These are phyloP conservation scores for Linanthus parryae DNA, from an alignment of 148 eudicot genomes.

Conservation along the genomic window DNA sequence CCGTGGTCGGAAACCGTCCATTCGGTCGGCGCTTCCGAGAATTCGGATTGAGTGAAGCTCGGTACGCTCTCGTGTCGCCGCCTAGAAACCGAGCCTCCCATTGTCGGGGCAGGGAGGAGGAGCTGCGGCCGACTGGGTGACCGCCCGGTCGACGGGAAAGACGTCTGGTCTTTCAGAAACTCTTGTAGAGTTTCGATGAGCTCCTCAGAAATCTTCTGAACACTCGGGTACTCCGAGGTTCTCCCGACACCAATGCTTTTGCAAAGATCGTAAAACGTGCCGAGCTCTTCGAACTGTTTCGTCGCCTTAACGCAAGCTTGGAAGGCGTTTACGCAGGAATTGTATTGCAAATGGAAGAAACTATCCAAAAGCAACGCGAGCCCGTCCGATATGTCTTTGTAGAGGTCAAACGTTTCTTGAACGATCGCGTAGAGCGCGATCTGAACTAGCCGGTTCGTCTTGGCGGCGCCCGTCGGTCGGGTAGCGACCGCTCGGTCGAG, in stretches of 20 bases:
- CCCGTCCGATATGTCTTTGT: slow-evolving; percentile 22
- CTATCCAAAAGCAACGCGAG: slow-evolving; percentile 58
- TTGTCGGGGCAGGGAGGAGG: slow-evolving; percentile 19
- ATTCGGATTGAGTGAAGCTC: too few species aligned
- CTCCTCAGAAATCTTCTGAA: slow-evolving; percentile 53
- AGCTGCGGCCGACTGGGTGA: slow-evolving; percentile 14
- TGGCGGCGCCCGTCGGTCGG: slow-evolving; percentile 68
- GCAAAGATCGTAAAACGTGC: slow-evolving; percentile 45
- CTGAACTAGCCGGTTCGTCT: slow-evolving; percentile 46
- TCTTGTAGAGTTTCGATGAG: slow-evolving; percentile 57
- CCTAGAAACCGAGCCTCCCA: neutral
- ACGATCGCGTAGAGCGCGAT: slow-evolving; percentile 57
- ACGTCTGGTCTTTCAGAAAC: slow-evolving; percentile 66
- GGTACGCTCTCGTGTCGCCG: slow-evolving; percentile 5
- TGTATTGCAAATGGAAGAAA: slow-evolving; percentile 67
- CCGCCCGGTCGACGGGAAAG: slow-evolving; percentile 37
- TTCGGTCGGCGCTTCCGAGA: too few species aligned
- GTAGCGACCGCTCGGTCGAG: slow-evolving; percentile 79
- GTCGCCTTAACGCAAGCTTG: slow-evolving; percentile 68
- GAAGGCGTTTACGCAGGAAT: slow-evolving; percentile 45
- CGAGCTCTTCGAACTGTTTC: slow-evolving; percentile 64
- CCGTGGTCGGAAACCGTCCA: slow-evolving; percentile 29
- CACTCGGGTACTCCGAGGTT: slow-evolving; percentile 62
- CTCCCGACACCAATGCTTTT: slow-evolving; percentile 57
- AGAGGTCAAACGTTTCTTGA: slow-evolving; percentile 53